Base-by-base conservation (phyloP, 2,329 filamentous ascomycete genomes). In the Penicillium griseofulvum region DNA sequence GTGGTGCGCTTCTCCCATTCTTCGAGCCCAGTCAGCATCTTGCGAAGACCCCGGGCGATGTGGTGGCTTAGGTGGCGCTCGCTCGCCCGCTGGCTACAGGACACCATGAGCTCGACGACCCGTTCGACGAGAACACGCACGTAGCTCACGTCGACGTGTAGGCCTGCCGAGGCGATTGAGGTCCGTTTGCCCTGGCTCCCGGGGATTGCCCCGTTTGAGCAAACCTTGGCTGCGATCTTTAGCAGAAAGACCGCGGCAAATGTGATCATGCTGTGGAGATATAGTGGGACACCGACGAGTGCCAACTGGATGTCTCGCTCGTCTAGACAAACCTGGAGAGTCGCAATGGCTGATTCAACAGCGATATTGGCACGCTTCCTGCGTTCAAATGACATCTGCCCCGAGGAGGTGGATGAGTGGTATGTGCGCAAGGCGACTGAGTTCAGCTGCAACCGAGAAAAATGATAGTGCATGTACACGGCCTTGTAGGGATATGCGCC, bases 401-500 rank as follows among this genome's bases (percentile, higher is more conserved):
- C 68, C 6, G 70, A 65, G 14, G 72, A 71, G 11, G 65, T 67
- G 14, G 70, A 70, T 19, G 71, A 72, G 49, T 74, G 71, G 49
- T 80, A 75, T 9, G 78, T 77, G 29, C 79, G 74, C 24, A 82
- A 65, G 29, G 78, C 79, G 26, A 80, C 75, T 5, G 80, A 80
- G 42, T 80, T 77, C 9, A 82, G 67, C 44, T 81, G 78, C 17
- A 82, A 67, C 45, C 78, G 75, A 44, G 78, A 80, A 61, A 81
- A 82, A 62, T 81, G 71, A 56, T 79, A 80, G 60, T 81, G 78
- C 56, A 82, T 69, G 28, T 72, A 71, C 7, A 80, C 78, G 24
- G 77, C 79, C 65, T 80, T 80, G 50, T 76, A 74, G 19, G 80
- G 80, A 61, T 81, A 81, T 48, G 74, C 71, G 37, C 77, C 74